Evolutionary conservation across 148 eudicot genomes (phyloP), one percentile per base, ranked within the genome.

Genomic region (Talinum fruticosum): DNA sequence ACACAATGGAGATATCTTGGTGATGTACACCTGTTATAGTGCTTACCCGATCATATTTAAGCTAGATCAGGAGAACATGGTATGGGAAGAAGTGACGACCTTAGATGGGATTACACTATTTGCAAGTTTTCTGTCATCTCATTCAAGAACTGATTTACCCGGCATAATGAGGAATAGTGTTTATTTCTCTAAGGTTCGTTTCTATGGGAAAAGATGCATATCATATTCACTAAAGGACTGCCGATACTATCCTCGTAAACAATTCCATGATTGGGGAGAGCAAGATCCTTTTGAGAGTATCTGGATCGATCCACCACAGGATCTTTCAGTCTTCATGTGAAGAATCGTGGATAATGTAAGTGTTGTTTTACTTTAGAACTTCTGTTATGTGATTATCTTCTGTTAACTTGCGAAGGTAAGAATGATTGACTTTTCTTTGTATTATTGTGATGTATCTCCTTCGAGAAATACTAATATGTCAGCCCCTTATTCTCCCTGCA

Each of bases 201-300:
- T 85, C 79, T 92, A 86, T 79, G 97, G 97, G 41, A 92, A 84
- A 73, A 85, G 88, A 33, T 92, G 97, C 83, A 76, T 92, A 77
- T 92, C 97, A 33, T 92, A 87, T 76, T 92, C 97, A 57, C 89
- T 92, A 29, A 84, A 83, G 61, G 81, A 87, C 21, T 45, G 80
- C 73, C 87, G 97, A 82, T 92, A 92, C 76, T 92, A 89, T 74
- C 97, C 97, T 30, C 80, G 90, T 64, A 92, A 92, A 82, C 92
- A 92, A 83, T 88, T 87, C 49, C 88, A 92, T 82, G 97, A 92
- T 36, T 92, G 97, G 97, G 93, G 93, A 80, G 93, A 92, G 82
- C 91, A 92, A 87, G 92, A 92, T 85, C 97, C 97, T 44, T 92
- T 90, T 68, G 93, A 89, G 76, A 88, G 89, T 85, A 86, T 92